Evolutionary conservation across 768 basidiomycete genomes (phyloP).

Genomic region (Lactifluus pinguis): DNA sequence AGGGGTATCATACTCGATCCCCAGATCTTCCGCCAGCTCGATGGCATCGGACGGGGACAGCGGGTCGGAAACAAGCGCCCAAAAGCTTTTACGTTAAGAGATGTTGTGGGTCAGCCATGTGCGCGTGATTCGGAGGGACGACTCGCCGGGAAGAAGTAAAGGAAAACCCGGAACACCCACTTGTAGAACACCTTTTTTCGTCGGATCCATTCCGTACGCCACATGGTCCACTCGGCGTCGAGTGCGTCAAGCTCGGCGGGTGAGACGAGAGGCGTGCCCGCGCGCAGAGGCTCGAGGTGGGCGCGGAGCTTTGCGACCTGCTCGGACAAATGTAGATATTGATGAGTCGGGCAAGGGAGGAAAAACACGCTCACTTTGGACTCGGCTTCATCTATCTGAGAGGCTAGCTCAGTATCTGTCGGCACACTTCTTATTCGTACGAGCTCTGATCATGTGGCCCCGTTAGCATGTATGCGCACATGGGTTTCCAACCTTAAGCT

Average conservation of each 20-base stretch:
- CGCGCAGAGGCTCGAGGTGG: constrained; percentile 56
- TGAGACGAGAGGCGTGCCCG: constrained; percentile 59
- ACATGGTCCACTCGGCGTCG: constrained; percentile 67
- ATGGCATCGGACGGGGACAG: constrained; percentile 56
- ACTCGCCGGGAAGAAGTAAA: not conserved
- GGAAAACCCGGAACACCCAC: constrained; percentile 36
- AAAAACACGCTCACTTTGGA: constrained; percentile 38
- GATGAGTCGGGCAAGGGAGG: not conserved
- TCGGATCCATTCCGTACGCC: constrained; percentile 74
- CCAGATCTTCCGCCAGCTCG: constrained; percentile 67
- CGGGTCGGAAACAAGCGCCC: constrained; percentile 61
- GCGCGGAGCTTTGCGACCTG: constrained; percentile 43
- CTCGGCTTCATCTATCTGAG: constrained; percentile 42
- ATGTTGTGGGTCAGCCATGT: not conserved
- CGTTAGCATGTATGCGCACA: constrained; percentile 10
- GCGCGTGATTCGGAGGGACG: not conserved
- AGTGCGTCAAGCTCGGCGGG: constrained; percentile 59
- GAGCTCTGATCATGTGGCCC: constrained; percentile 40
- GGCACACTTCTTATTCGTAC: constrained; percentile 52
- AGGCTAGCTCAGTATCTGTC: constrained; percentile 57
- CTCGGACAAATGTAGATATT: not conserved
- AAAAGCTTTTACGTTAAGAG: constrained; percentile 42
- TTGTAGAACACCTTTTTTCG: constrained; percentile 67
- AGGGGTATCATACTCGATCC: constrained; percentile 66
- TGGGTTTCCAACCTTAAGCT: not conserved